phyloP scores from a whole-genome alignment of 164 flowering plant species.

The Sedum album region DNA sequence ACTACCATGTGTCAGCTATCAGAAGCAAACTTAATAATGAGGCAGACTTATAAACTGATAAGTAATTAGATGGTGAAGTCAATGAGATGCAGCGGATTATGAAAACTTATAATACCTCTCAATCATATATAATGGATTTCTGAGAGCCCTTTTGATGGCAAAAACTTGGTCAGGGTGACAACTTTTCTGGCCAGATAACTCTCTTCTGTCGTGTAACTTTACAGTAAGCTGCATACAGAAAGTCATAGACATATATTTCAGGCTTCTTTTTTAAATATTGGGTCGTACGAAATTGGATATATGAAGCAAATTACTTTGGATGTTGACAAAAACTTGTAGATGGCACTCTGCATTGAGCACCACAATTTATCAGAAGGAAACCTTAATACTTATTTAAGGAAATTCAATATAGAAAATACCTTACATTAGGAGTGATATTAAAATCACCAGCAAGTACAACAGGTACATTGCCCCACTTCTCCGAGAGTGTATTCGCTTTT shows the following conservation, averaged over 20 bases:
- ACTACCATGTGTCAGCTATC: not conserved
- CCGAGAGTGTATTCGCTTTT: slow-evolving; percentile 37
- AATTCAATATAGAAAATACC: not conserved
- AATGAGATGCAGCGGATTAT: not conserved
- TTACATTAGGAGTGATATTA: slow-evolving; percentile 53
- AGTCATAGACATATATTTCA: not conserved
- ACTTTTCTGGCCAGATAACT: slow-evolving; percentile 51
- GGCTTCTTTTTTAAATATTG: not conserved
- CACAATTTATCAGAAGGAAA: not conserved
- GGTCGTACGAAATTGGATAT: not conserved
- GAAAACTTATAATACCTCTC: slow-evolving; percentile 23
- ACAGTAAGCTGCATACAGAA: slow-evolving; percentile 39
- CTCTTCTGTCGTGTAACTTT: slow-evolving; percentile 32
- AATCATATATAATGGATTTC: slow-evolving; percentile 19
- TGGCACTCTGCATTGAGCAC: slow-evolving; percentile 40
- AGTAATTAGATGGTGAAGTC: not conserved
- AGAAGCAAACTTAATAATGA: not conserved
- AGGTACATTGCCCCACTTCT: slow-evolving; percentile 44
- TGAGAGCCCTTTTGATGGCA: slow-evolving; percentile 18
- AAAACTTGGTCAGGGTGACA: slow-evolving; percentile 41
- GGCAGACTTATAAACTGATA: no score
- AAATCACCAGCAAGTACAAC: slow-evolving; percentile 52
- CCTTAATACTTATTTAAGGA: not conserved
- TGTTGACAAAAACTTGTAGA: slow-evolving; percentile 51
- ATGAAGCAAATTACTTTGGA: slow-evolving; percentile 35